These are phyloP conservation scores for Vitis cinerea DNA, from an alignment of 164 flowering plant genomes.

Conservation along the genomic window DNA sequence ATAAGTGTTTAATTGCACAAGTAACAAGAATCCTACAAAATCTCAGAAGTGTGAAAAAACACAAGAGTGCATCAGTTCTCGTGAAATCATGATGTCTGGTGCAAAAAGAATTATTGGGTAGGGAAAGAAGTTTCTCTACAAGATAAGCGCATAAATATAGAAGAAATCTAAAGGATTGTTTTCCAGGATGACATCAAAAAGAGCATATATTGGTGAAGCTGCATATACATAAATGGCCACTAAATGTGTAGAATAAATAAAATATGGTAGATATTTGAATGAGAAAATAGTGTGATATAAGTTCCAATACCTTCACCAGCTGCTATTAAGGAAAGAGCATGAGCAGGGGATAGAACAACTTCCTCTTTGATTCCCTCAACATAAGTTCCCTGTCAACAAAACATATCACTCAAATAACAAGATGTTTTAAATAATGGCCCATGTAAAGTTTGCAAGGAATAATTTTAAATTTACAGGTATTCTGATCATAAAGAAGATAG, in stretches of 20 bases:
- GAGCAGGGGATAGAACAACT: conserved; percentile 85
- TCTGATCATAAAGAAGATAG: too few relatives aligned
- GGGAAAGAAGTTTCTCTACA: neutral
- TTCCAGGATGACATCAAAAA: neutral
- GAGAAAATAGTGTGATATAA: neutral
- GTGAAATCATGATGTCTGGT: neutral
- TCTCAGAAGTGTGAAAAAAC: neutral
- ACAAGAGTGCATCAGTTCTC: neutral
- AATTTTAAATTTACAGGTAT: too few relatives aligned
- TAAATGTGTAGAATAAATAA: neutral
- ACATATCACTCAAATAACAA: neutral
- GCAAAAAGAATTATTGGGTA: neutral
- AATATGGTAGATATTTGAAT: neutral
- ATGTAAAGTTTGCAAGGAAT: too few relatives aligned
- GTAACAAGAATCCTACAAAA: neutral
- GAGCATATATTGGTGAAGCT: neutral
- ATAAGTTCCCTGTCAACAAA: conserved; percentile 63
- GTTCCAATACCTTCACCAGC: conserved; percentile 70
- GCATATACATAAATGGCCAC: neutral
- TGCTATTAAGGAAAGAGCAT: conserved; percentile 82
- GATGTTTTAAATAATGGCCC: too few relatives aligned
- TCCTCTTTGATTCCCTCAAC: conserved; percentile 88
- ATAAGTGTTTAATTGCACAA: neutral
- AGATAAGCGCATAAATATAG: neutral
- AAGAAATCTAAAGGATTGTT: neutral